Conservation (phyloP, 2,329 filamentous ascomycete genomes). For the Colletotrichum sp. region DNA sequence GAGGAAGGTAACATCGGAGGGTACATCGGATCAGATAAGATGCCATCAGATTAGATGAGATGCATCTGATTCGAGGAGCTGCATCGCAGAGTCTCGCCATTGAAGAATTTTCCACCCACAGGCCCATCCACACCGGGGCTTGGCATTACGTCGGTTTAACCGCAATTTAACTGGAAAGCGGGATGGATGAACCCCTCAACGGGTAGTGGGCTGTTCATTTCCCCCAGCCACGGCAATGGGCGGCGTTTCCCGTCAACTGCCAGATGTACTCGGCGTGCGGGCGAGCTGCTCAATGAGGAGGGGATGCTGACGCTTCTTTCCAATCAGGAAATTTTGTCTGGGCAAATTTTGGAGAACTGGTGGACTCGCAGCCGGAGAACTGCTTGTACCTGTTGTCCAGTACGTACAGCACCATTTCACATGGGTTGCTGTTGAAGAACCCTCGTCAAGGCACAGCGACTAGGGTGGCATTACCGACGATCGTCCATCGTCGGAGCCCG, state of each 20-base stretch:
- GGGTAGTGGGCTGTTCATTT: not conserved
- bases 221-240: not conserved
- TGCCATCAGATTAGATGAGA: constrained; percentile 17
- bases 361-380: not conserved
- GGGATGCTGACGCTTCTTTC: not conserved
- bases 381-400: not conserved
- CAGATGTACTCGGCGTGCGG: not conserved
- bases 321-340: not conserved
- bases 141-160: not conserved
- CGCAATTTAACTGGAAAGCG: not conserved
- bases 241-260: not conserved
- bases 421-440: not conserved
- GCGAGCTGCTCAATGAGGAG: not conserved
- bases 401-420: not conserved
- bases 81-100: not conserved
- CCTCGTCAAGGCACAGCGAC: not conserved
- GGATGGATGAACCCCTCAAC: not conserved
- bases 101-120: not conserved
- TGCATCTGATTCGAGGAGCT: not conserved
- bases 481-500: not conserved
- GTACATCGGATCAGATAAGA: constrained; percentile 12
- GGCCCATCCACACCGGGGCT: not conserved
- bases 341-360: not conserved
- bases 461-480: not conserved
- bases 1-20: not conserved